Conservation (phyloP, 208 protist species). For the Kentomonas sorsogonicus region DNA sequence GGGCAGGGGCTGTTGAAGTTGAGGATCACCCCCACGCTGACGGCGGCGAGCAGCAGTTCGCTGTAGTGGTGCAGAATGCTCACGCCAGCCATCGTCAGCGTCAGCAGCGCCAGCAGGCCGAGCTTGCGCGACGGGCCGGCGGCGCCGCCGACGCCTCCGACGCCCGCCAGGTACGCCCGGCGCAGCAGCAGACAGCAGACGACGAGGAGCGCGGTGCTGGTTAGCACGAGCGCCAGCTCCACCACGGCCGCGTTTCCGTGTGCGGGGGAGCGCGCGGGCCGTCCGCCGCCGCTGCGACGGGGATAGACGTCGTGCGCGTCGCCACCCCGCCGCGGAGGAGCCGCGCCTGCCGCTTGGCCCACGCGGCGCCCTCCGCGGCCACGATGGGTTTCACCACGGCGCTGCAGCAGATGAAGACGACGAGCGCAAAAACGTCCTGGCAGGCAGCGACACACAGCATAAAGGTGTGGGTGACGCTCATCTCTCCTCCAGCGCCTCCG, state of each 20-base stretch:
- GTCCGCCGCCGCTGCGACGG: not conserved
- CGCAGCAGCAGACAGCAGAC: constrained; percentile 6
- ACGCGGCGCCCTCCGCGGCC: constrained; percentile 5
- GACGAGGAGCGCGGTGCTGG: constrained; percentile 7
- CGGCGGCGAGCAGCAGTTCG: constrained; percentile 21
- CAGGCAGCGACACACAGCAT: constrained; percentile 20
- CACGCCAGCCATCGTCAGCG: constrained; percentile 2
- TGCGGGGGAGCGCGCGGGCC: constrained; percentile 1
- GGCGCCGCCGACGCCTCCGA: not conserved
- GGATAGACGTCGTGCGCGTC: not conserved
- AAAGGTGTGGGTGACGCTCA: constrained; percentile 12
- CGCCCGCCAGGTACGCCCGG: too few relatives aligned
- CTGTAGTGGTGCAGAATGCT: constrained; percentile 10
- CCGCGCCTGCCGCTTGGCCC: not conserved
- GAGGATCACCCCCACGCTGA: constrained; percentile 14
- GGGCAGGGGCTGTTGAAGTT: constrained; percentile 16
- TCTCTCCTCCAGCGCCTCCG: too few relatives aligned
- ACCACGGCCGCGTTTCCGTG: constrained; percentile 7
- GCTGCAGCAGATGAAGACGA: constrained; percentile 18
- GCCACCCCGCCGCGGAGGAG: not conserved
- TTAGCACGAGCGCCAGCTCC: constrained; percentile 6
- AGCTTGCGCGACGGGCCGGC: not conserved
- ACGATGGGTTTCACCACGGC: constrained; percentile 5
- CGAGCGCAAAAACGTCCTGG: constrained; percentile 17
- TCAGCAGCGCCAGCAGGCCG: constrained; percentile 7